Evolutionary conservation across 2,329 filamentous ascomycete species (phyloP), one percentile per base, ranked within the genome.

Genomic region (Domatiomyces globalis): DNA sequence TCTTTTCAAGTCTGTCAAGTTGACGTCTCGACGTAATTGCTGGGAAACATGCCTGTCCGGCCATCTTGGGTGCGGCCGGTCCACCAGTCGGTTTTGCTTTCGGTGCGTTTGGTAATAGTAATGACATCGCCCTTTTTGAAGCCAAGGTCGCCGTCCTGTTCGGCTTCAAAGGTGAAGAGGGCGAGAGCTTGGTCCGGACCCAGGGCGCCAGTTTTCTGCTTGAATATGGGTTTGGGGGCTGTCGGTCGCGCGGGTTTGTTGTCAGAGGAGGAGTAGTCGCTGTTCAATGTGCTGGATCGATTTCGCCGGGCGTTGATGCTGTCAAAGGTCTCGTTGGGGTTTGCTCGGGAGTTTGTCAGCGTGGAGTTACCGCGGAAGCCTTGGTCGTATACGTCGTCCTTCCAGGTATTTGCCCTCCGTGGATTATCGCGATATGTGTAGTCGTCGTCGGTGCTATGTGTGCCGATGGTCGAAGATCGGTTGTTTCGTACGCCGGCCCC

Each of bases 121-220:
- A 98, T 95, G 51, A 96, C 69, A 27, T 98, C 92, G 18, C 92
- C 92, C 75, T 98, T 98, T 73, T 94, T 95, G 71, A 98, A 98
- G 0, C 84, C 87, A 51, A 96, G 67, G 66, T 98, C 90, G 4
- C 90, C 90, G 0, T 87, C 81, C 67, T 95, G 89, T 62, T 95
- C 90, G 0, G 88, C 83, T 56, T 96, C 90, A 64, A 98, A 98
- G 1, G 86, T 95, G 69, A 85, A 96, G 56, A 95, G 74, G 2
- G 92, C 92, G 18, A 95, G 75, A 0, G 88, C 92, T 69, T 96
- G 87, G 60, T 95, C 88, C 59, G 73, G 67, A 6, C 64, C 59
- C 39, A 54, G 61, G 15, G 63, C 56, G 39, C 72, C 75, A 2
- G 70, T 69, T 54, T 66, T 68, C 49, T 75, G 69, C 19, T 67